Evolutionary conservation across 768 basidiomycete genomes (phyloP), one percentile per base, ranked within the genome.

Genomic region (Agaricus sinodeliciosus): DNA sequence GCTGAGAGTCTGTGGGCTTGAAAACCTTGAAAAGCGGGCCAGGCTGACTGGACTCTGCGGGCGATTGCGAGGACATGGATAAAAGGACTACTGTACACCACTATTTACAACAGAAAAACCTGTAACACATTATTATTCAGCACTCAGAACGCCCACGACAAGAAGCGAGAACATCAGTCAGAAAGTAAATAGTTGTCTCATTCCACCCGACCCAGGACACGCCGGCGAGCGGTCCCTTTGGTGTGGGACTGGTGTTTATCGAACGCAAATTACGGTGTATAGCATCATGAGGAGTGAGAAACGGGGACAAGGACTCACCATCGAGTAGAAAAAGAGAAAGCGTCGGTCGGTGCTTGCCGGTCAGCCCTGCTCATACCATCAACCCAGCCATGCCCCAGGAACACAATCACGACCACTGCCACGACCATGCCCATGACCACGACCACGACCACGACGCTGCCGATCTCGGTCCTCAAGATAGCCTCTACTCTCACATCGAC

Each of bases 251-350:
- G 66, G 68, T 65, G 73, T 65, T 70, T 63, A 69, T 90, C 87
- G 85, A 89, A 89, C 87, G 87, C 87, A 90, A 90, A 90, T 90
- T 90, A 90, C 87, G 71, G 74, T 39, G 15, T 59, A 72, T 67
- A 74, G 59, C 85, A 88, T 87, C 78, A 68, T 60, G 39, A 2
- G 57, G 53, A 28, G 35, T 40, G 43, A 39, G 4, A 54, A 16
- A 18, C 27, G 45, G 4, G 8, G 8, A n/a, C 9, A n/a, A 41
- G 39, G 39, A 41, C 19, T 41, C n/a, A 41, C 15, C 39, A 41
- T 6, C 11, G 19, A 19, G 13, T 9, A 13, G 31, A 31, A 31
- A 28, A 31, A 11, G 31, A 11, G 31, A 31, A 11, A 31, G 31
- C 5, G 31, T 2, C 8, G 31, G 3, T 31, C 31, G 31, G 31